Percentiles rank a stretch among this genome's conserved stretches.
Conservation (phyloP, 495 filamentous ascomycete genomes). For the Elaphomyces granulatus region DNA sequence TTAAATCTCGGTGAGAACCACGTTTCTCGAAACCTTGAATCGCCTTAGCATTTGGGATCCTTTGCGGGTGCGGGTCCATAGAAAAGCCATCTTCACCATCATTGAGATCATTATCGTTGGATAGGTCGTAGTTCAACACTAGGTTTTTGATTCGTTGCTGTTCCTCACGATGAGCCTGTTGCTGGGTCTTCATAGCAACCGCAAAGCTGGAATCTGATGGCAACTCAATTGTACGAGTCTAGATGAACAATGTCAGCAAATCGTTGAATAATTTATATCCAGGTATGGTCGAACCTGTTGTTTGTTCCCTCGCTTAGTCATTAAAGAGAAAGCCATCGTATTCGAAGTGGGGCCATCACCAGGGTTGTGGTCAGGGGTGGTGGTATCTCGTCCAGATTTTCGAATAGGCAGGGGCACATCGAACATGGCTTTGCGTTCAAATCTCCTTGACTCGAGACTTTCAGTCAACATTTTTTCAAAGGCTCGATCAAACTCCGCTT, state of each 20-base stretch:
- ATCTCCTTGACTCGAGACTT: slow-evolving; percentile 82
- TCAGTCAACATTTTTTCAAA: slow-evolving; percentile 98
- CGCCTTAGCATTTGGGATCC: slow-evolving; percentile 6
- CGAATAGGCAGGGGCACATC: slow-evolving; percentile 89
- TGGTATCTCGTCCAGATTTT: slow-evolving; percentile 48
- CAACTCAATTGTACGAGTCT: slow-evolving; percentile 89
- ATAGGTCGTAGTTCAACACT: slow-evolving; percentile 88
- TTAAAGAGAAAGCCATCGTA: slow-evolving; percentile 87
- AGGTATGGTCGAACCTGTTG: slow-evolving; percentile 49
- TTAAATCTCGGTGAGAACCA: slow-evolving; percentile 18
- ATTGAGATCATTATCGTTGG: slow-evolving; percentile 58
- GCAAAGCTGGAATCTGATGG: slow-evolving; percentile 92
- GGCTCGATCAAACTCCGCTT: slow-evolving; percentile 96
- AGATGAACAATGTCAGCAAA: slow-evolving; percentile 4
- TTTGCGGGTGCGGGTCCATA: slow-evolving; percentile 13
- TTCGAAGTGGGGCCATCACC: slow-evolving; percentile 29
- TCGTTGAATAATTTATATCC: slow-evolving; percentile 9
- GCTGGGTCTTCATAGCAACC: slow-evolving; percentile 86
- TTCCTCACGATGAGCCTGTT: slow-evolving; percentile 87
- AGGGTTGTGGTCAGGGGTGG: slow-evolving; percentile 25
- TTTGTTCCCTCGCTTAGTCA: slow-evolving; percentile 92
- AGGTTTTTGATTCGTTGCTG: slow-evolving; percentile 96
- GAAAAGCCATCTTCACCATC: slow-evolving; percentile 39
- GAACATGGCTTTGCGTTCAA: slow-evolving; percentile 85
- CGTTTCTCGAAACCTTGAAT: slow-evolving; percentile 23